These are phyloP conservation scores for Kurtzmaniella quercitrusa DNA, from an alignment of 1,139 yeast species.

Conservation along the genomic window DNA sequence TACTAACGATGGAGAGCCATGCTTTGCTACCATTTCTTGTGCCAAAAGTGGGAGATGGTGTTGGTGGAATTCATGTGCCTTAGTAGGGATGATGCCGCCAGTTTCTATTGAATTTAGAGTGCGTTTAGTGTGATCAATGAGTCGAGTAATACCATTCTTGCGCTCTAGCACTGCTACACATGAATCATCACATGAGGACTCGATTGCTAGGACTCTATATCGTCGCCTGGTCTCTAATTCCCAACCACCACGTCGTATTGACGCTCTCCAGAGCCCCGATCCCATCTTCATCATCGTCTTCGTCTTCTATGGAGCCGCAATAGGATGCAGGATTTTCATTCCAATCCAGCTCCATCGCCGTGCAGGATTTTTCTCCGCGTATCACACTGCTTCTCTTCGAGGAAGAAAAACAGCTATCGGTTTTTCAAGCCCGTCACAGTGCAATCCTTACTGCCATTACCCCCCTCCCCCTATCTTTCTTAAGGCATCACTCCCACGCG, in stretches of 20 bases:
- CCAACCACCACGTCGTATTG: slow-evolving; percentile 3
- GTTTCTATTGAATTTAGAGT: slow-evolving; percentile 62
- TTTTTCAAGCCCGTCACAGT: not conserved
- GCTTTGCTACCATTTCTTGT: slow-evolving; percentile 20
- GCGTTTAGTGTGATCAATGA: slow-evolving; percentile 57
- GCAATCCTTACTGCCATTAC: not conserved
- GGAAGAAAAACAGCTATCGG: not conserved
- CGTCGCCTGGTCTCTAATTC: slow-evolving; percentile 13
- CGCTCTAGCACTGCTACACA: slow-evolving; percentile 66
- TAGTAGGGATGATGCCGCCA: slow-evolving; percentile 90
- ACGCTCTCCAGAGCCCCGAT: not conserved
- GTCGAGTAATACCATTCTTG: slow-evolving; percentile 7
- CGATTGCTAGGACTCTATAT: slow-evolving; percentile 78
- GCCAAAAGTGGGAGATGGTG: slow-evolving; percentile 33
- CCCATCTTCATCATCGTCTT: not conserved
- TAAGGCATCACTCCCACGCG: not conserved
- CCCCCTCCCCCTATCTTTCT: not conserved
- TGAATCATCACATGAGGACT: slow-evolving; percentile 93
- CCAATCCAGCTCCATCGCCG: not conserved
- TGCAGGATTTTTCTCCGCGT: not conserved
- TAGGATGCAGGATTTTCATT: too few species aligned
- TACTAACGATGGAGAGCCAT: slow-evolving; percentile 59
- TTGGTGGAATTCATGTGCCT: slow-evolving; percentile 81
- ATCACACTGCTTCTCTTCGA: not conserved
- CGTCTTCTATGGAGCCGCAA: too few species aligned